These are phyloP conservation scores for Esteya vermicola DNA, from an alignment of 2,329 filamentous ascomycete species.

Conservation along the genomic window DNA sequence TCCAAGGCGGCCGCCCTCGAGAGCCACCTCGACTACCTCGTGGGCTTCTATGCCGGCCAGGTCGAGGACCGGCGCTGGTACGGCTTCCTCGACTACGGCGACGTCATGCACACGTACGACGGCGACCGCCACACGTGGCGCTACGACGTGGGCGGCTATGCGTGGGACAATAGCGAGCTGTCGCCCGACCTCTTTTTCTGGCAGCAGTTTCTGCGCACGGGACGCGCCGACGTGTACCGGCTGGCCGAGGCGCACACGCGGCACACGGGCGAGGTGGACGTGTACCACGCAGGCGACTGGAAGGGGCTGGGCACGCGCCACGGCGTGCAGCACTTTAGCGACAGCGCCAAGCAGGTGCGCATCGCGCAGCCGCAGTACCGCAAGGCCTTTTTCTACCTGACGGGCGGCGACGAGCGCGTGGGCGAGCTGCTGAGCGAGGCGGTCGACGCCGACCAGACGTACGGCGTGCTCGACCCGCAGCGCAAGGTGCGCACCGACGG, in stretches of 20 bases:
- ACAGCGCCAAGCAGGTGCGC: conserved; percentile 47
- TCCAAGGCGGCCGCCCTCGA: conserved; percentile 34
- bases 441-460: conserved; percentile 37
- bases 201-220: conserved; percentile 47
- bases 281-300: conserved; percentile 43
- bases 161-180: conserved; percentile 51
- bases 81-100: conserved; percentile 48
- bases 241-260: conserved; percentile 44
- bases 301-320: conserved; percentile 48
- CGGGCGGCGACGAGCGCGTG: conserved; percentile 37
- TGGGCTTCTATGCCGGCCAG: conserved; percentile 39
- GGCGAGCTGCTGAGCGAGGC: conserved; percentile 38
- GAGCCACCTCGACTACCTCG: conserved; percentile 38
- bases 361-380: conserved; percentile 44
- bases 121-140: conserved; percentile 43
- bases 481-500: conserved; percentile 43
- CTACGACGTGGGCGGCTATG: conserved; percentile 49
- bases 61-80: conserved; percentile 46
- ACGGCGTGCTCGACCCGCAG: conserved; percentile 37
- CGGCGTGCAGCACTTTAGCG: conserved; percentile 46
- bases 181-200: conserved; percentile 50
- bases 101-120: conserved; percentile 50
- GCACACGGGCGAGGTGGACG: conserved; percentile 47
- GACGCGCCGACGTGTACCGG: conserved; percentile 39
- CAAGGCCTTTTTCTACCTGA: conserved; percentile 41